These are phyloP conservation scores for Linanthus parryae DNA, from an alignment of 148 eudicot species.

Conservation along the genomic window DNA sequence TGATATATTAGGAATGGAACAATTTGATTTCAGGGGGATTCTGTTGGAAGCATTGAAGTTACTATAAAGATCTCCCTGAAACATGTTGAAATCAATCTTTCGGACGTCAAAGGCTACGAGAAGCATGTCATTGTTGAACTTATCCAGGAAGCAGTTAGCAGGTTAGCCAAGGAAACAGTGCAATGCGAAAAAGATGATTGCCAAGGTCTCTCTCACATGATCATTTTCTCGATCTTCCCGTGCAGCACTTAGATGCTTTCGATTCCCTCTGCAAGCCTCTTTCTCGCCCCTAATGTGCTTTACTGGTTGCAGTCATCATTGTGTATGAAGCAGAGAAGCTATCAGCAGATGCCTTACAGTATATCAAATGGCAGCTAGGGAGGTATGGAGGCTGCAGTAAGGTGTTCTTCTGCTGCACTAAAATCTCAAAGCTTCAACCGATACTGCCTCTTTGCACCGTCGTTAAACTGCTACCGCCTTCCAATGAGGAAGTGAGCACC, in stretches of 20 bases:
- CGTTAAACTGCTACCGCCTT: conserved; percentile 31
- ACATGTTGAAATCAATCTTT: conserved; percentile 39
- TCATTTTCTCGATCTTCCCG: neutral
- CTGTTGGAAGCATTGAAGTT: conserved; percentile 25
- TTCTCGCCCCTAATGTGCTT: neutral
- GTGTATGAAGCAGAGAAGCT: conserved; percentile 41
- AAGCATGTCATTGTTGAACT: conserved; percentile 39
- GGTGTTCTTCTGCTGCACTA: conserved; percentile 38
- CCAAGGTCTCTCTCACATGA: conserved; percentile 18
- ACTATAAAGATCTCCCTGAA: conserved; percentile 23
- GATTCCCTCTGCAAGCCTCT: too few relatives aligned
- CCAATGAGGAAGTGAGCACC: conserved; percentile 28
- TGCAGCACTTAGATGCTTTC: too few relatives aligned
- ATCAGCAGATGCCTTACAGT: conserved; percentile 27
- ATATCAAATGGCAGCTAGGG: conserved; percentile 34
- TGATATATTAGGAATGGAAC: neutral
- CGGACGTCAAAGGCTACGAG: conserved; percentile 42
- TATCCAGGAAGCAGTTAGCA: conserved; percentile 23
- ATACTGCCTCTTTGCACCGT: conserved; percentile 23
- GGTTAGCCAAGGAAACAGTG: neutral
- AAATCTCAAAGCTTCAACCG: conserved; percentile 25
- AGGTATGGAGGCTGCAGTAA: conserved; percentile 27
- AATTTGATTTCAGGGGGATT: conserved; percentile 27
- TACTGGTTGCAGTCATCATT: conserved; percentile 26
- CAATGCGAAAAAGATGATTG: conserved; percentile 16